Percentiles rank a stretch among this genome's conserved stretches.
phyloP scores from a whole-genome alignment of 495 filamentous ascomycete genomes.

The Aspergillus funiculosus region DNA sequence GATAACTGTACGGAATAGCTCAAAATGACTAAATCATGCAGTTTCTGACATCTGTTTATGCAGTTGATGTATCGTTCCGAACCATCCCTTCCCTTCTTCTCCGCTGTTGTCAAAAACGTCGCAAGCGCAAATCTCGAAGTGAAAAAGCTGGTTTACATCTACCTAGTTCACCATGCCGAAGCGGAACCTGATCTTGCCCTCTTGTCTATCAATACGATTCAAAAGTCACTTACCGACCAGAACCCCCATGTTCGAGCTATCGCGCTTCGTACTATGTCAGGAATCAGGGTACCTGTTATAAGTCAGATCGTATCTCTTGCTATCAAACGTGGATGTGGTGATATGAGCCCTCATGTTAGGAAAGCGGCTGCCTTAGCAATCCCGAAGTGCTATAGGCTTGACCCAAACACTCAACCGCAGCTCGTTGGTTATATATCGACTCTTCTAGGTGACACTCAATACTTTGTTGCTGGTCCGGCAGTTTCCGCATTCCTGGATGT shows the following conservation, averaged over 20 bases:
- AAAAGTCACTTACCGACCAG: conserved; percentile 88
- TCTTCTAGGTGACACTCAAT: conserved; percentile 83
- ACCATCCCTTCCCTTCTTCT: conserved; percentile 81
- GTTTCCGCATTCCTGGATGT: conserved; percentile 84
- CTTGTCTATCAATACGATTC: conserved; percentile 95
- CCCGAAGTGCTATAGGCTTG: conserved; percentile 93
- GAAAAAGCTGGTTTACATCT: conserved; percentile 97
- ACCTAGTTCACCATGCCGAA: conserved; percentile 92
- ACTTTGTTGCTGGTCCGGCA: conserved; percentile 89
- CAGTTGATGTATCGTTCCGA: conserved; percentile 91
- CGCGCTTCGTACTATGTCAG: conserved; percentile 90
- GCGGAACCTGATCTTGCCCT: conserved; percentile 90
- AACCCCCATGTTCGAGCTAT: conserved; percentile 87
- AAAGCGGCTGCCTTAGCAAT: conserved; percentile 93
- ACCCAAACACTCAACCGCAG: conserved; percentile 79
- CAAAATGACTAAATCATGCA: neutral
- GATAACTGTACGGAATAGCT: conserved; percentile 62
- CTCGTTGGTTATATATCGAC: conserved; percentile 70
- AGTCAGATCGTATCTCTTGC: conserved; percentile 95
- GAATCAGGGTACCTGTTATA: conserved; percentile 95
- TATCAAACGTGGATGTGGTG: conserved; percentile 83
- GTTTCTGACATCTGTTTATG: conserved; percentile 18
- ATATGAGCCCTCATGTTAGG: conserved; percentile 91
- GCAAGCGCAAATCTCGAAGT: conserved; percentile 86
- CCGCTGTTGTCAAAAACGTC: conserved; percentile 92